These are phyloP conservation scores for Microdochium bolleyi DNA, from an alignment of 2,329 filamentous ascomycete species.

Conservation along the genomic window DNA sequence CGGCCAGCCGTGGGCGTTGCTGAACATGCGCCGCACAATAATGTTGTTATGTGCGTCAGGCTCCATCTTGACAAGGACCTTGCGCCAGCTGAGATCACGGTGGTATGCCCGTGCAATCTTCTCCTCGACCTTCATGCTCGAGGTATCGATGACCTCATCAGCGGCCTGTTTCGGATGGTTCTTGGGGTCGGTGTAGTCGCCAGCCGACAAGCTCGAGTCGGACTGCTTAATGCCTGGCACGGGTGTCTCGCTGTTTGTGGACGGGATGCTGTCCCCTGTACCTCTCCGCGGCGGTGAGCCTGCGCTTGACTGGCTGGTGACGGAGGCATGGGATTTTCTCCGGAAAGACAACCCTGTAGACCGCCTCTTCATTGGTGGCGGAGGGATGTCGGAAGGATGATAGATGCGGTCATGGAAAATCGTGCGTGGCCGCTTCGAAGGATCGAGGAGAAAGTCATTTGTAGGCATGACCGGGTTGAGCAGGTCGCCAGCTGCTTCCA, in stretches of 20 bases:
- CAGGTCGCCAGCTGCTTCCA: conserved; percentile 89
- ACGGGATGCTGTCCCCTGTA: conserved; percentile 19
- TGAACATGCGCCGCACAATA: conserved; percentile 90
- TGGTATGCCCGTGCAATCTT: conserved; percentile 97
- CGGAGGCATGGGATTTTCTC: conserved; percentile 17
- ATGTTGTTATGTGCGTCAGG: conserved; percentile 99
- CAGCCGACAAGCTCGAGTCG: conserved; percentile 32
- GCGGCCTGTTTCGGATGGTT: conserved; percentile 36
- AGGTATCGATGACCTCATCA: conserved; percentile 45
- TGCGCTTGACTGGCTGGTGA: conserved; percentile 12
- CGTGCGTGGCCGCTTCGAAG: conserved; percentile 70
- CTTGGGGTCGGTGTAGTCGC: conserved; percentile 44
- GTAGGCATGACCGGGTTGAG: conserved; percentile 84
- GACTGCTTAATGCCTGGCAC: conserved; percentile 26
- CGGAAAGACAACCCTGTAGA: conserved; percentile 25
- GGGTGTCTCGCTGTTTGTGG: conserved; percentile 21
- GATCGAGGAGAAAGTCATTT: conserved; percentile 75
- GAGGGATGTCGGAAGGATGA: conserved; percentile 85
- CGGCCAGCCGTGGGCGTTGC: conserved; percentile 96
- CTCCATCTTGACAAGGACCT: conserved; percentile 90
- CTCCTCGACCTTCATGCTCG: conserved; percentile 85
- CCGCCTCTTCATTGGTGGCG: conserved; percentile 59
- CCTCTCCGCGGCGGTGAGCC: conserved; percentile 3
- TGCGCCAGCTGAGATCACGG: conserved; percentile 85
- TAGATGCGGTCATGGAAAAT: conserved; percentile 98